A percentile compares a stretch with the other conserved stretches of the same genome.
These are phyloP conservation scores for Xylariales sp. DNA, from an alignment of 2,329 filamentous ascomycete species.

Conservation along the genomic window DNA sequence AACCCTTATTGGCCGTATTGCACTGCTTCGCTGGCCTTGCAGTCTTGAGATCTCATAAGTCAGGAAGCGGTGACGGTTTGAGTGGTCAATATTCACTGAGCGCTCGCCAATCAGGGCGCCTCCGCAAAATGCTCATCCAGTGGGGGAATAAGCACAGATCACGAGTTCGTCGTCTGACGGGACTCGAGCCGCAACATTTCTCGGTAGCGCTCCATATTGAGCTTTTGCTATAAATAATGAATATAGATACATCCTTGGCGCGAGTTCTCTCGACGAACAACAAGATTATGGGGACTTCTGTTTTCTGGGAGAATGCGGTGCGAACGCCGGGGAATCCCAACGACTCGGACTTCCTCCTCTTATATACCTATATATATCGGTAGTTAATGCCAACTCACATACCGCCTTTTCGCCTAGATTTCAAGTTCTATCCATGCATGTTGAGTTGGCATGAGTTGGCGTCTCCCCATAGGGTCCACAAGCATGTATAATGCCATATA, in stretches of 20 bases:
- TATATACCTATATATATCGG: conserved; percentile 40
- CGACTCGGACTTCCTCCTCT: conserved; percentile 37
- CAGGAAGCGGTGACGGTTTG: conserved; percentile 43
- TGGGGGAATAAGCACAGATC: conserved; percentile 51
- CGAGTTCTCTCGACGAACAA: conserved; percentile 2
- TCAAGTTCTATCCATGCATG: conserved; percentile 50
- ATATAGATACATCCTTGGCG: conserved; percentile 9
- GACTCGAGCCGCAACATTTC: conserved; percentile 44
- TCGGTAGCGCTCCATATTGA: conserved; percentile 31
- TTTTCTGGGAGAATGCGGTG: conserved; percentile 14
- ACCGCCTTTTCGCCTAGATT: conserved; percentile 51
- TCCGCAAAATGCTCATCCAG: conserved; percentile 40
- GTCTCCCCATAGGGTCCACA: conserved; percentile 50
- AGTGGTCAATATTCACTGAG: conserved; percentile 46
- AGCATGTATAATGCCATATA: conserved; percentile 45
- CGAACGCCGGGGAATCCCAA: conserved; percentile 21
- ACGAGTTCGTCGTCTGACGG: conserved; percentile 50
- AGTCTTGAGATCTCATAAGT: conserved; percentile 44
- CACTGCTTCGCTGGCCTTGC: conserved; percentile 45
- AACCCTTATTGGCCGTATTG: conserved; percentile 43
- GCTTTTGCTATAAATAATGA: conserved; percentile 18
- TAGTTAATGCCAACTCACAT: conserved; percentile 45
- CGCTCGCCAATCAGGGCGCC: conserved; percentile 50
- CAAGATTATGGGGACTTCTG: conserved; percentile 9
- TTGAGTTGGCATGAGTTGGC: conserved; percentile 52